These are phyloP conservation scores for Cytospora piceae DNA, from an alignment of 2,329 filamentous ascomycete genomes.

Conservation along the genomic window DNA sequence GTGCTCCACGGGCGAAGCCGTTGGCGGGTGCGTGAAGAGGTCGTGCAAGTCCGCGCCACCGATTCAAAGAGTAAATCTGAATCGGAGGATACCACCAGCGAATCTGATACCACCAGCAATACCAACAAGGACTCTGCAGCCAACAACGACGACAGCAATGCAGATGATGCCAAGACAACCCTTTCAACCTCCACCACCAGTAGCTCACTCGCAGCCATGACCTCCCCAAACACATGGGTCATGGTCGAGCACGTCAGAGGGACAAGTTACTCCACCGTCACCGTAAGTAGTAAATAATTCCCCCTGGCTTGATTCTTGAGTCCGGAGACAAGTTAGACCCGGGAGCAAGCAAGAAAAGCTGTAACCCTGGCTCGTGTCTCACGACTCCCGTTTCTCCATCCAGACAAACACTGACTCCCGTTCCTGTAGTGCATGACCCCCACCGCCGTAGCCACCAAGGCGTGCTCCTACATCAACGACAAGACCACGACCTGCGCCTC, in stretches of 20 bases:
- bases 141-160: constrained; percentile 29
- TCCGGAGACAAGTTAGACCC: too few species aligned
- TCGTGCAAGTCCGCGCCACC: neutral
- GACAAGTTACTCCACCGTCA: constrained; percentile 32
- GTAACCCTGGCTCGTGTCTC: too few species aligned
- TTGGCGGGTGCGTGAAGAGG: neutral
- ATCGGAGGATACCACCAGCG: too few species aligned
- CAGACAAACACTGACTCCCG: too few species aligned
- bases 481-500: constrained; percentile 44
- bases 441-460: constrained; percentile 40
- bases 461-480: constrained; percentile 45
- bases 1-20: neutral
- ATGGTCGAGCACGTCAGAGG: constrained; percentile 33
- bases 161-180: constrained; percentile 21
- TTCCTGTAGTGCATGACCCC: constrained; percentile 41
- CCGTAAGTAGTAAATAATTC: constrained; percentile 5
- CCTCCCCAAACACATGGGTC: constrained; percentile 25
- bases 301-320: too few species aligned
- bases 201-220: constrained; percentile 27
- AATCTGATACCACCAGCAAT: too few species aligned
- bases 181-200: constrained; percentile 7
- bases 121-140: too few species aligned
- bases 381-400: too few species aligned
- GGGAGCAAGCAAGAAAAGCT: too few species aligned
- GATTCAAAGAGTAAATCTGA: too few species aligned